Evolutionary conservation across 805 yeast genomes (phyloP), one percentile per base, ranked within the genome.

Genomic region (Saccharomycopsis selenospora): DNA sequence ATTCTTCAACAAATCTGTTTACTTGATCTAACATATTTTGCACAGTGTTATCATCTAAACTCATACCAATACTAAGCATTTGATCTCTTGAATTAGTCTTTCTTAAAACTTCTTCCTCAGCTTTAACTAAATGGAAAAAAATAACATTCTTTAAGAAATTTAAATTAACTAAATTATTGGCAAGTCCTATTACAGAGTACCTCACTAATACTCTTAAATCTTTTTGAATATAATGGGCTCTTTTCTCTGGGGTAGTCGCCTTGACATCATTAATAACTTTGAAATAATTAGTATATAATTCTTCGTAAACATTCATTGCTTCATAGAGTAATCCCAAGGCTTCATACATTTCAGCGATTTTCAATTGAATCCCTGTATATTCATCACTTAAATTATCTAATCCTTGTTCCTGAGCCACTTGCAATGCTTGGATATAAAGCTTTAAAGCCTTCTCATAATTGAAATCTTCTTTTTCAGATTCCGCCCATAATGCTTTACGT

Each of bases 341-440:
- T 58, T 87, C 95, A 60, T 79, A 85, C 88, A 88, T 83, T 59
- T 89, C 95, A 8, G 84, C 95, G 29, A 87, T 69, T 59, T 90
- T 87, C 62, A 91, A 70, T 59, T 90, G 95, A 46, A 91, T 77
- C 0, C 97, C 96, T 0, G 97, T 90, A 62, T 85, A 90, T 59
- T 85, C 91, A 59, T 87, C 93, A 49, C 79, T 71, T 27, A 84
- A 57, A 8, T 73, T 74, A 53, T 77, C 75, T 66, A 87, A 61
- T 0, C 71, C 72, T 42, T 50, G 41, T 24, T 71, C 67, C 30
- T 79, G 73, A 36, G 88, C 82, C 53, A 76, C 73, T 25, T 77
- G 71, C 24, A 89, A 66, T 0, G 95, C 95, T 54, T 82, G 82
- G 40, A 86, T 72, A 64, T 90, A 91, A 56, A 74, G 71, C 50